Conservation (phyloP, 2,329 filamentous ascomycete species). For the Penicillium rolfsii region DNA sequence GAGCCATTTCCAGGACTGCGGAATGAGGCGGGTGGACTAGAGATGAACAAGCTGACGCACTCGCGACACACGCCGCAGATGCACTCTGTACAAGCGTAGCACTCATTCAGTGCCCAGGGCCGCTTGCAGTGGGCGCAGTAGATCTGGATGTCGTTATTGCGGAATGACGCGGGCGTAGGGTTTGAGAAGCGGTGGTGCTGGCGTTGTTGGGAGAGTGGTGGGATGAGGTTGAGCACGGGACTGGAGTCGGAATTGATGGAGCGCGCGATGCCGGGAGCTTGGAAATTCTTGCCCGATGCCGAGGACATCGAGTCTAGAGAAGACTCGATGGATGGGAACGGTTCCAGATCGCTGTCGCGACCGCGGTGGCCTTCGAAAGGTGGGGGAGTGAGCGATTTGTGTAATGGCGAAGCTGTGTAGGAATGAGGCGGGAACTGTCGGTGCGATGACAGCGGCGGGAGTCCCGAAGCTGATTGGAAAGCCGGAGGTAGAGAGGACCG, state of each 20-base stretch:
- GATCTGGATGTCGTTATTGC: slow-evolving; percentile 69
- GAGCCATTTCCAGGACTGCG: slow-evolving; percentile 37
- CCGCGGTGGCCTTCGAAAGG: slow-evolving; percentile 59
- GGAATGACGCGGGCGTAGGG: slow-evolving; percentile 58
- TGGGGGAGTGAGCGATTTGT: slow-evolving; percentile 87
- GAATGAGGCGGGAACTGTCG: slow-evolving; percentile 50
- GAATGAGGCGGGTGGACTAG: slow-evolving; percentile 46
- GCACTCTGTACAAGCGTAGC: slow-evolving; percentile 93
- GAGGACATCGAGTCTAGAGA: slow-evolving; percentile 61
- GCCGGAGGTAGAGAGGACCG: slow-evolving; percentile 65
- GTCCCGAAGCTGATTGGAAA: slow-evolving; percentile 54
- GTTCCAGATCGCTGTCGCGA: slow-evolving; percentile 65
- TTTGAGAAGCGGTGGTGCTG: slow-evolving; percentile 49
- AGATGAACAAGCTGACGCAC: slow-evolving; percentile 65
- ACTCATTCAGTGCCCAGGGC: slow-evolving; percentile 75
- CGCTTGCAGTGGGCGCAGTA: slow-evolving; percentile 88
- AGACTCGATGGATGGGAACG: slow-evolving; percentile 89
- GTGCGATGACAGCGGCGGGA: slow-evolving; percentile 45
- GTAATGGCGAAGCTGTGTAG: slow-evolving; percentile 87
- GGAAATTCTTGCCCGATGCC: slow-evolving; percentile 66
- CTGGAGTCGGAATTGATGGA: slow-evolving; percentile 70
- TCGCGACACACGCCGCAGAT: slow-evolving; percentile 89
- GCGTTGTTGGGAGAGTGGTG: slow-evolving; percentile 40
- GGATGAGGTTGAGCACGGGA: slow-evolving; percentile 51
- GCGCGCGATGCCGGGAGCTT: slow-evolving; percentile 66